phyloP scores from a whole-genome alignment of 306 rosid species.

The Sicyos edulis region DNA sequence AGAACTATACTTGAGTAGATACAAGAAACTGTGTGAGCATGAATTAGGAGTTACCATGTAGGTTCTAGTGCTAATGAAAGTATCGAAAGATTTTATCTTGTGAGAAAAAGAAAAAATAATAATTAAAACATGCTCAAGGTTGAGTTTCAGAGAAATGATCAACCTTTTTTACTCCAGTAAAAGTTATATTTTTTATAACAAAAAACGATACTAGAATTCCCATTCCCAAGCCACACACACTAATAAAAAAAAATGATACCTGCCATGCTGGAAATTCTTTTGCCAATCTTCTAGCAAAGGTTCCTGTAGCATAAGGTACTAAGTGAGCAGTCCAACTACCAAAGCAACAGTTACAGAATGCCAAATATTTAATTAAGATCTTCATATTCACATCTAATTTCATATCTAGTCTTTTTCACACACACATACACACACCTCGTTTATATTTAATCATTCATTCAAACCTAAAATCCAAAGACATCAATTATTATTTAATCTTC shows the following conservation, averaged over 20 bases:
- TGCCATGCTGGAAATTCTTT: slow-evolving; percentile 88
- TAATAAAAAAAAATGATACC: slow-evolving; percentile 41
- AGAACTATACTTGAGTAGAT: not conserved
- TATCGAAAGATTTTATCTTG: not conserved
- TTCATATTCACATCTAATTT: slow-evolving; percentile 1
- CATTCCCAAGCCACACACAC: slow-evolving; percentile 17
- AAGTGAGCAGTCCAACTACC: slow-evolving; percentile 8
- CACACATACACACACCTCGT: too few species aligned
- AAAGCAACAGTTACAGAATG: not conserved
- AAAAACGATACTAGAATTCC: not conserved
- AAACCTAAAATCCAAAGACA: not conserved
- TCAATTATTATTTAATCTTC: not conserved
- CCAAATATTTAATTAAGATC: not conserved
- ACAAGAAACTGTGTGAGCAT: not conserved
- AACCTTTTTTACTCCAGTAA: not conserved
- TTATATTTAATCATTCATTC: not conserved
- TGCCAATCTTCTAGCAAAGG: slow-evolving; percentile 79
- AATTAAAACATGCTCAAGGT: not conserved
- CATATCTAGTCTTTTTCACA: not conserved
- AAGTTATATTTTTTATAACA: not conserved
- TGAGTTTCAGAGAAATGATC: not conserved
- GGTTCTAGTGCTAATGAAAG: not conserved
- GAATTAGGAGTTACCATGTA: not conserved
- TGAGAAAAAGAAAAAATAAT: not conserved
- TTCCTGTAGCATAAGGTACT: slow-evolving; percentile 48